These are phyloP conservation scores for Lactarius indigo DNA, from an alignment of 768 basidiomycete species.

Conservation along the genomic window DNA sequence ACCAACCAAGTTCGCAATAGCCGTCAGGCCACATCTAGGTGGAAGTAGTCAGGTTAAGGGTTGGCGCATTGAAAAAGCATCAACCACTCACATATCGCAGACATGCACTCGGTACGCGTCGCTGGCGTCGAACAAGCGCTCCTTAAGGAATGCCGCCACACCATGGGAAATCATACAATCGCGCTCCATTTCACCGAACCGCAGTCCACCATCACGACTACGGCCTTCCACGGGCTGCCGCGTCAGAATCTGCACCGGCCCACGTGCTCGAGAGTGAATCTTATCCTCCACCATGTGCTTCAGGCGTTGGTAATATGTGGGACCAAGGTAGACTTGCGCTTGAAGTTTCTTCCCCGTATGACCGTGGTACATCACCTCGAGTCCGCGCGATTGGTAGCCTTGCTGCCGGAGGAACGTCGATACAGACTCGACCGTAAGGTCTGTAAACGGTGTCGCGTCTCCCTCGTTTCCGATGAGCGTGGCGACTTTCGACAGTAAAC, in stretches of 20 bases:
- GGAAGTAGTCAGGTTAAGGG: slow-evolving; percentile 20
- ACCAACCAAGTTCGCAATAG: slow-evolving; percentile 90
- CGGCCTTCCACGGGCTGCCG: slow-evolving; percentile 98
- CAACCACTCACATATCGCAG: slow-evolving; percentile 78
- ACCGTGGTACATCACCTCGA: slow-evolving; percentile 98
- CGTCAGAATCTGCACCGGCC: slow-evolving; percentile 96
- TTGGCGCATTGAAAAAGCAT: neutral
- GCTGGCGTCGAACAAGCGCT: slow-evolving; percentile 91
- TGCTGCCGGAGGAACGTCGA: slow-evolving; percentile 84
- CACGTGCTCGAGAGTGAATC: slow-evolving; percentile 96
- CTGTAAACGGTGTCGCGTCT: slow-evolving; percentile 98
- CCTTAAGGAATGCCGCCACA: slow-evolving; percentile 96
- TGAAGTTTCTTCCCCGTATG: slow-evolving; percentile 98
- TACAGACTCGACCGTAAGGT: slow-evolving; percentile 96
- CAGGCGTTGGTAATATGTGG: slow-evolving; percentile 97
- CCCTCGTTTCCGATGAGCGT: slow-evolving; percentile 96
- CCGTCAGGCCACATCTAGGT: slow-evolving; percentile 85
- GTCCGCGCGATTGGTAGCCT: slow-evolving; percentile 95
- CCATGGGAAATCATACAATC: slow-evolving; percentile 99
- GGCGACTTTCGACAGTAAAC: slow-evolving; percentile 92
- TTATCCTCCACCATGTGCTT: slow-evolving; percentile 99
- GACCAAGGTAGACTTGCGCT: slow-evolving; percentile 97
- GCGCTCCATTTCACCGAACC: slow-evolving; percentile 99
- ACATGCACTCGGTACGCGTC: slow-evolving; percentile 93
- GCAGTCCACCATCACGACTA: slow-evolving; percentile 96